These are phyloP conservation scores for Biscogniauxia mediterranea DNA, from an alignment of 2,329 filamentous ascomycete species.

Conservation along the genomic window DNA sequence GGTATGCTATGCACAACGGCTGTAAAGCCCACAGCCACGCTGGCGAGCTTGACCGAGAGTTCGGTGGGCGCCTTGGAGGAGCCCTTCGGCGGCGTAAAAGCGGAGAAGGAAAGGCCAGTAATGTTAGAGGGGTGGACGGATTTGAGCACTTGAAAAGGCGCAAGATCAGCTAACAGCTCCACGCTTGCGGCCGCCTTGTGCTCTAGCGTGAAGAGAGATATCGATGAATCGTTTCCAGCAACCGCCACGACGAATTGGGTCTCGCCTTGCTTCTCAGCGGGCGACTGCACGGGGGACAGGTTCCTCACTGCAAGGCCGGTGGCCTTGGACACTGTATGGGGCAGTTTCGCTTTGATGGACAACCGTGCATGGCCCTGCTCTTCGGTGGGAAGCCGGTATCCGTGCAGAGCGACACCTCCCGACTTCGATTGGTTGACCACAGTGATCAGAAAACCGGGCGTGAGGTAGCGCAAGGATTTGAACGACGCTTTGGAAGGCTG, in stretches of 20 bases:
- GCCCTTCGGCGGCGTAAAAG: constrained; percentile 52
- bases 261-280: constrained; percentile 53
- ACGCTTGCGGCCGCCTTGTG: constrained; percentile 51
- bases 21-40: constrained; percentile 76
- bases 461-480: constrained; percentile 58
- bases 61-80: constrained; percentile 46
- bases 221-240: constrained; percentile 74
- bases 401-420: constrained; percentile 56
- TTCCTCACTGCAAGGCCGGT: constrained; percentile 76
- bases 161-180: constrained; percentile 51
- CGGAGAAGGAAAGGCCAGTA: constrained; percentile 58
- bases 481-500: constrained; percentile 48
- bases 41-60: constrained; percentile 73
- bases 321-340: constrained; percentile 68
- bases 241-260: constrained; percentile 80
- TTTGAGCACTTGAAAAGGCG: constrained; percentile 52
- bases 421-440: constrained; percentile 59
- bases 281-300: constrained; percentile 55
- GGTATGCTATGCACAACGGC: constrained; percentile 78
- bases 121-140: constrained; percentile 57
- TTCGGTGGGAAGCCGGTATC: constrained; percentile 49
- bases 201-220: constrained; percentile 76
- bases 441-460: constrained; percentile 55
- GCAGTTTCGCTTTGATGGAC: constrained; percentile 55
- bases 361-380: constrained; percentile 46